Evolutionary conservation across 805 yeast genomes (phyloP), one percentile per base, ranked within the genome.

Genomic region (Wickerhamiella shivajii): DNA sequence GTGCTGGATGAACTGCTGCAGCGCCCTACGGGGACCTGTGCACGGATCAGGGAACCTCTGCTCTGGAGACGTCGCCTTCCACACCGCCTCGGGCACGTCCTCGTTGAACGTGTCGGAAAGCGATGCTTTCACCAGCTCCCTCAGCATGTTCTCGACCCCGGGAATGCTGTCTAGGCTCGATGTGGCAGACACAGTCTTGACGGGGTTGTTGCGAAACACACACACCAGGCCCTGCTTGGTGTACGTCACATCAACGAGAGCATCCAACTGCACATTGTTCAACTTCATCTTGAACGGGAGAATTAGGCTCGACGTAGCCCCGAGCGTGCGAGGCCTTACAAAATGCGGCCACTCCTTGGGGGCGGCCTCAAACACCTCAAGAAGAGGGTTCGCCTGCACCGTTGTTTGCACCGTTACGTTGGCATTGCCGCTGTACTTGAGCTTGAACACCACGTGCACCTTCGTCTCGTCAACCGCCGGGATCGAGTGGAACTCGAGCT

Each of bases 401-500:
- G 70, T 69, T 0, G 92, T 79, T 36, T 70, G 71, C 34, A 79
- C 60, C 1, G 79, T 72, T 28, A 79, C 63, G 37, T 66, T 66
- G 16, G 84, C 79, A 51, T 79, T 83, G 2, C 93, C 93, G 24
- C 61, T 58, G 51, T 80, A 79, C 42, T 69, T 72, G 43, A 79
- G 64, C 43, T 74, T 74, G 61, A 79, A 79, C n/a, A 78, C 76
- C 12, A 58, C 47, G 23, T 56, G 52, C 26, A 52, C 17, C 75
- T 85, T 45, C 77, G 60, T 51, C 12, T 61, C 61, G 5, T 69
- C 81, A 25, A 79, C 56, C 47, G 77, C 37, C 18, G 34, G 39
- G 10, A 47, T 36, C 5, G 79, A 87, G 40, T 77, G 57, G 19
- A 79, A 75, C 51, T 77, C 87, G 41, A 79, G 71, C 36, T 63